phyloP scores from a whole-genome alignment of 2,329 filamentous ascomycete species.

The Colletotrichum caudatum region DNA sequence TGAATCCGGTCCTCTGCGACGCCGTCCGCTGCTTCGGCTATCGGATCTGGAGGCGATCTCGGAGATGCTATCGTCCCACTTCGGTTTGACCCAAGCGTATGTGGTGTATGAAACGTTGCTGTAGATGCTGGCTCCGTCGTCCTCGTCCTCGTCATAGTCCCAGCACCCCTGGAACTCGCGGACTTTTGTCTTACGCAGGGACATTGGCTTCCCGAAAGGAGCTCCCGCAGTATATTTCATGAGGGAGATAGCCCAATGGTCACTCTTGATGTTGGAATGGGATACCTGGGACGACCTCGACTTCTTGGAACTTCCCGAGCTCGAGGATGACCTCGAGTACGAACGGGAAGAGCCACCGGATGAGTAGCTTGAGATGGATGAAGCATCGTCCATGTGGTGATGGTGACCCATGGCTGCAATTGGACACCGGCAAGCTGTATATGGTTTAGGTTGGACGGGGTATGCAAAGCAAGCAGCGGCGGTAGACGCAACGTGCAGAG shows the following conservation, averaged over 20 bases:
- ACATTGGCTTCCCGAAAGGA: constrained; percentile 28
- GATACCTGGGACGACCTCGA: constrained; percentile 38
- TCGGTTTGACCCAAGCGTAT: constrained; percentile 40
- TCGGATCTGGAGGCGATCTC: constrained; percentile 29
- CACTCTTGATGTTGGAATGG: constrained; percentile 37
- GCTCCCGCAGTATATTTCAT: constrained; percentile 42
- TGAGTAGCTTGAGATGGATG: constrained; percentile 33
- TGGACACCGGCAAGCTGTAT: not conserved
- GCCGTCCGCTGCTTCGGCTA: constrained; percentile 28
- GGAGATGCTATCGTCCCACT: constrained; percentile 40
- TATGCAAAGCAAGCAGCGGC: constrained; percentile 11
- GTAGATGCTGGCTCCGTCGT: constrained; percentile 25
- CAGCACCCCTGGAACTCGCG: constrained; percentile 27
- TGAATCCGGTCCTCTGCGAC: constrained; percentile 6
- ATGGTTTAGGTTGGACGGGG: not conserved
- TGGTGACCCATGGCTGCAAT: constrained; percentile 31
- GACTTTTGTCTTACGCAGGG: constrained; percentile 38
- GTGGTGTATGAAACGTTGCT: constrained; percentile 29
- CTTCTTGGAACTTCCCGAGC: constrained; percentile 40
- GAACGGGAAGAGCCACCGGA: constrained; percentile 35
- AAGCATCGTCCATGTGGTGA: constrained; percentile 26
- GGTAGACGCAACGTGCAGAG: not conserved
- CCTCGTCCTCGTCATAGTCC: constrained; percentile 33
- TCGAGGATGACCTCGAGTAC: constrained; percentile 36
- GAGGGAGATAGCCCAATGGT: constrained; percentile 34